These are phyloP conservation scores for Huntiella decipiens DNA, from an alignment of 2,329 filamentous ascomycete species.

Conservation along the genomic window DNA sequence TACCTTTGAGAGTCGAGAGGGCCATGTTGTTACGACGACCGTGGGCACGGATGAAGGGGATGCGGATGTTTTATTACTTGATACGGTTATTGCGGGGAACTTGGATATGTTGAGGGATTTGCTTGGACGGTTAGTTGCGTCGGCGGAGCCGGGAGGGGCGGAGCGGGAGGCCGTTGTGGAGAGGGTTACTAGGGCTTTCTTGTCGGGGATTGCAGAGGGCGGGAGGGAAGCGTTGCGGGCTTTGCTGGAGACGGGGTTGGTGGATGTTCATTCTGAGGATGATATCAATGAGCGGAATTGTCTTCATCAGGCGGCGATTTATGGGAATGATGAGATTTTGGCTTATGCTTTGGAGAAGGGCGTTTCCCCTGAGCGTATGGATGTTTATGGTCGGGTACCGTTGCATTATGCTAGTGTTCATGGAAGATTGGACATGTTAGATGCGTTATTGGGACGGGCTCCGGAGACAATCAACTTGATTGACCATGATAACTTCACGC, in stretches of 20 bases:
- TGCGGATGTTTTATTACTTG: conserved; percentile 70
- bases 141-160: conserved; percentile 34
- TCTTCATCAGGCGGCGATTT: conserved; percentile 90
- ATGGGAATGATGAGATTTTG: conserved; percentile 65
- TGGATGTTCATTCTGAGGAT: conserved; percentile 85
- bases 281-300: conserved; percentile 97
- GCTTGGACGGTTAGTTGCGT: conserved; percentile 48
- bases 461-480: conserved; percentile 65
- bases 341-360: conserved; percentile 53
- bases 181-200: conserved; percentile 72
- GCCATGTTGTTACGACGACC: conserved; percentile 46
- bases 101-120: conserved; percentile 60
- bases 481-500: conserved; percentile 95
- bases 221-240: conserved; percentile 56
- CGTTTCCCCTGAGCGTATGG: conserved; percentile 61
- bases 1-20: conserved; percentile 46
- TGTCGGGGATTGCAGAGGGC: conserved; percentile 75
- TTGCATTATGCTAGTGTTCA: conserved; percentile 95
- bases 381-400: conserved; percentile 86
- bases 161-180: conserved; percentile 40
- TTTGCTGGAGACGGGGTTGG: conserved; percentile 60
- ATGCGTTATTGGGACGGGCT: conserved; percentile 49
- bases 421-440: conserved; percentile 67
- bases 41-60: conserved; percentile 72
- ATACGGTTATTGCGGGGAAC: conserved; percentile 72